These are phyloP conservation scores for Lichtheimia hyalospora DNA, from an alignment of 371 early-diverging fungal genomes.

Conservation along the genomic window DNA sequence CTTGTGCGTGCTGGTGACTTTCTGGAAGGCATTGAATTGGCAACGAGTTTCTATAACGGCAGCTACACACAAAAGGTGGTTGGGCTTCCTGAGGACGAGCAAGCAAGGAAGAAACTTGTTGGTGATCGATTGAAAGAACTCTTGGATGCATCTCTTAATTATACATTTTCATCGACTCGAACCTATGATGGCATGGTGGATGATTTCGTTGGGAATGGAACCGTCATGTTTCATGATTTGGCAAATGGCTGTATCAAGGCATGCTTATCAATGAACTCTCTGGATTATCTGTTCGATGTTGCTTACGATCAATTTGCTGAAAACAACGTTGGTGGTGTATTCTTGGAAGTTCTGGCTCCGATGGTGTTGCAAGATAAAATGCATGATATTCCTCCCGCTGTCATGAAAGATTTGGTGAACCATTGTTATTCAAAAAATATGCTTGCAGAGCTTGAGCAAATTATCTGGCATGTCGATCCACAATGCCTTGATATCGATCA, in stretches of 20 bases:
- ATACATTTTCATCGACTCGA: slow-evolving; percentile 60
- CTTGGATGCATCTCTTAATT: slow-evolving; percentile 64
- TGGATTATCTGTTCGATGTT: slow-evolving; percentile 71
- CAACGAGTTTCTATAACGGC: slow-evolving; percentile 67
- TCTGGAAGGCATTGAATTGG: slow-evolving; percentile 68
- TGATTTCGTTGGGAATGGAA: slow-evolving; percentile 45
- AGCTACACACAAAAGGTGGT: slow-evolving; percentile 61
- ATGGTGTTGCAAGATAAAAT: slow-evolving; percentile 64
- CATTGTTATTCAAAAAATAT: slow-evolving; percentile 58
- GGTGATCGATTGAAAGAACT: slow-evolving; percentile 71
- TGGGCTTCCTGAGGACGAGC: slow-evolving; percentile 71
- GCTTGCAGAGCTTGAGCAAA: slow-evolving; percentile 66
- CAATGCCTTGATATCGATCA: slow-evolving; percentile 75
- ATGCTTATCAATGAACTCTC: slow-evolving; percentile 65
- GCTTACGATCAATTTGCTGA: slow-evolving; percentile 75
- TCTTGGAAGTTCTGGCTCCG: slow-evolving; percentile 68
- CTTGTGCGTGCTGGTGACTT: slow-evolving; percentile 74
- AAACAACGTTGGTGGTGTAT: slow-evolving; percentile 52
- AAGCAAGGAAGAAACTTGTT: slow-evolving; percentile 55
- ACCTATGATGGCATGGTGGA: slow-evolving; percentile 44
- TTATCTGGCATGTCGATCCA: slow-evolving; percentile 77
- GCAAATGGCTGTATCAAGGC: slow-evolving; percentile 66
- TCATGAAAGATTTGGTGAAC: slow-evolving; percentile 71
- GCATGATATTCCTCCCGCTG: slow-evolving; percentile 61
- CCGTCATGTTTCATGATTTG: slow-evolving; percentile 51